Evolutionary conservation across 139 green algal genomes (phyloP).

Genomic region (Limnomonas spitsbergensis): DNA sequence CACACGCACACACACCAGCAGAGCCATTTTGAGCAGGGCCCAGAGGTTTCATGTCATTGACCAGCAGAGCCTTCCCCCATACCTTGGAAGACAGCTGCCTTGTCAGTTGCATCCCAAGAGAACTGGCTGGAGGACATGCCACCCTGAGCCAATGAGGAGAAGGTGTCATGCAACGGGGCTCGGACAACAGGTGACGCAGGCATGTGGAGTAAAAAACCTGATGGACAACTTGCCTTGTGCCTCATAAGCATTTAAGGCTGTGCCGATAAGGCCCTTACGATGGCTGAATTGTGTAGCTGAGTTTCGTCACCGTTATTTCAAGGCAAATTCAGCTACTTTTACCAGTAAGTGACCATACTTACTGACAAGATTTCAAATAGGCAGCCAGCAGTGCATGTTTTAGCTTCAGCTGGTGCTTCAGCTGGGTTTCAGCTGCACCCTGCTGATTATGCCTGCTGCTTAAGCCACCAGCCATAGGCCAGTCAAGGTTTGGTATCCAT

Average conservation of each 20-base stretch:
- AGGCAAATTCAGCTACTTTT: no score
- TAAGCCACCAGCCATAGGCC: no score
- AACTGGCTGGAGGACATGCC: background rate
- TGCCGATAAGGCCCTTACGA: background rate
- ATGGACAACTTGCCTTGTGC: background rate
- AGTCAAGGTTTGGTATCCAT: no score
- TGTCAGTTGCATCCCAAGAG: background rate
- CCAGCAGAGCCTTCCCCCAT: background rate
- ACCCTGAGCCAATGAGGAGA: no score
- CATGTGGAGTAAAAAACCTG: background rate
- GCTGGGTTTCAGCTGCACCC: background rate
- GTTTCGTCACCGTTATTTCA: no score
- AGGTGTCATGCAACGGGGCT: no score
- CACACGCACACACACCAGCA: no score
- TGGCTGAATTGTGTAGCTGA: background rate
- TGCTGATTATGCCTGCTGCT: no score
- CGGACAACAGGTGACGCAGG: no score
- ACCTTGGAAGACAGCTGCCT: slow-evolving; percentile 13
- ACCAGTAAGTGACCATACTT: background rate
- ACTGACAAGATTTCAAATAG: background rate
- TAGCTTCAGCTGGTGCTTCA: background rate
- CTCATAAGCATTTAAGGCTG: background rate
- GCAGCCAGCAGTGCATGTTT: background rate
- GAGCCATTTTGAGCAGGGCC: no score
- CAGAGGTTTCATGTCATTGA: no score